Evolutionary conservation across 495 filamentous ascomycete genomes (phyloP).

Genomic region (Cercophora samala): DNA sequence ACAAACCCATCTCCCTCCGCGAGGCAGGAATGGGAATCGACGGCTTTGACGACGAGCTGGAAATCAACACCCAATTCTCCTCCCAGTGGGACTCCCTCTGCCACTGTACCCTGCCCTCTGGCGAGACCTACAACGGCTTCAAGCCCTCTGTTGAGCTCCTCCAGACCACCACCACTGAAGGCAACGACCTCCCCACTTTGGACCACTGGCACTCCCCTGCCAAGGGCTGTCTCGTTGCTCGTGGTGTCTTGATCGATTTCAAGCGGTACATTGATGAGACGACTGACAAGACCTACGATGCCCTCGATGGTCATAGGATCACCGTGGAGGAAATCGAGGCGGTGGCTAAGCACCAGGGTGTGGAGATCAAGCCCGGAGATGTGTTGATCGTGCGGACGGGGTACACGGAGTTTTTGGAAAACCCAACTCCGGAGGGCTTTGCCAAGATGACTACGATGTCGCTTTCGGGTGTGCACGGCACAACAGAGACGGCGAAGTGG

Average conservation of each 20-base stretch:
- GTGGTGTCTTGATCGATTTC: slow-evolving; percentile 58
- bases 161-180: slow-evolving; percentile 22
- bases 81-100: slow-evolving; percentile 80
- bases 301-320: slow-evolving; percentile 60
- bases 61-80: slow-evolving; percentile 71
- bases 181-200: slow-evolving; percentile 37
- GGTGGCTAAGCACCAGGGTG: slow-evolving; percentile 55
- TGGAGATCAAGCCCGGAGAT: slow-evolving; percentile 58
- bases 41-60: slow-evolving; percentile 54
- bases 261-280: slow-evolving; percentile 44
- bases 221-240: slow-evolving; percentile 51
- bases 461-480: slow-evolving; percentile 45
- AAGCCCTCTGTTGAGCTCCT: slow-evolving; percentile 33
- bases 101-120: slow-evolving; percentile 42
- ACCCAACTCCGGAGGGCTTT: slow-evolving; percentile 45
- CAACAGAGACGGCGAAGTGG: slow-evolving; percentile 56
- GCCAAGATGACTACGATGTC: slow-evolving; percentile 35
- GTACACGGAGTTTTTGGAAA: slow-evolving; percentile 57
- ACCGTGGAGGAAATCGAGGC: slow-evolving; percentile 53
- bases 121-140: slow-evolving; percentile 54
- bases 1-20: slow-evolving; percentile 48
- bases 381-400: slow-evolving; percentile 67
- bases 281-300: slow-evolving; percentile 48
- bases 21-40: slow-evolving; percentile 32
- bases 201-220: slow-evolving; percentile 40